Evolutionary conservation across 257 asterid species (phyloP).

Genomic region (Solanum clarkiae): DNA sequence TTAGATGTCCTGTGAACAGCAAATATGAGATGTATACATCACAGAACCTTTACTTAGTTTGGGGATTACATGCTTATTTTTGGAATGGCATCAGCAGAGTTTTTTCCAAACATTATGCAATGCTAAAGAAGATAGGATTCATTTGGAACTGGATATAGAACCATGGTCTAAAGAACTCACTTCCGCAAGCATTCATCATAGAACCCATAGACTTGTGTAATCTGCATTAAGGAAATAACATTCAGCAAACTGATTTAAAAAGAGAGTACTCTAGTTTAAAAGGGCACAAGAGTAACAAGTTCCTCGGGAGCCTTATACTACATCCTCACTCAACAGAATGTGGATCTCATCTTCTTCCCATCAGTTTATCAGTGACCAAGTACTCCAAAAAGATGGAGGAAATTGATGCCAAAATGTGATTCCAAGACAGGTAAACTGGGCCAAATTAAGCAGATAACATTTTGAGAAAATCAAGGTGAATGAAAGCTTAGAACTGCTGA

Average conservation of each 20-base stretch:
- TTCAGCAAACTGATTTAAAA: background rate
- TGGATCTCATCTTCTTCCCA: background rate
- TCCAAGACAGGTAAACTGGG: background rate
- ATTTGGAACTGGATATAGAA: background rate
- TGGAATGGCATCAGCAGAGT: background rate
- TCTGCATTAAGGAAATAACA: slow-evolving; percentile 20
- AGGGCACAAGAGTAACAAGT: background rate
- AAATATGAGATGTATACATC: background rate
- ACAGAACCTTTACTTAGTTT: background rate
- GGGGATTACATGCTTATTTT: background rate
- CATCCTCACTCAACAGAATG: background rate
- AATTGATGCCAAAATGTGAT: background rate
- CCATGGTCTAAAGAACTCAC: slow-evolving; percentile 18
- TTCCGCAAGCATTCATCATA: slow-evolving; percentile 44
- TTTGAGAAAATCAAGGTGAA: background rate
- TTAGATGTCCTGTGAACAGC: background rate
- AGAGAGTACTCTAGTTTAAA: background rate
- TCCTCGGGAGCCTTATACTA: background rate
- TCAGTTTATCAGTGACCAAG: background rate
- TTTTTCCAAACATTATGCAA: background rate
- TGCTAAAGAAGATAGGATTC: background rate
- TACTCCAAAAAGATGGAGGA: background rate
- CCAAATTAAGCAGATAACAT: background rate
- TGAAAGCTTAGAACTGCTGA: background rate
- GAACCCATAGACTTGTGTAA: slow-evolving; percentile 47